Percentiles rank a stretch among this genome's conserved stretches.
phyloP scores from a whole-genome alignment of 768 basidiomycete genomes.

The Chalciporus sphaerocephalus region DNA sequence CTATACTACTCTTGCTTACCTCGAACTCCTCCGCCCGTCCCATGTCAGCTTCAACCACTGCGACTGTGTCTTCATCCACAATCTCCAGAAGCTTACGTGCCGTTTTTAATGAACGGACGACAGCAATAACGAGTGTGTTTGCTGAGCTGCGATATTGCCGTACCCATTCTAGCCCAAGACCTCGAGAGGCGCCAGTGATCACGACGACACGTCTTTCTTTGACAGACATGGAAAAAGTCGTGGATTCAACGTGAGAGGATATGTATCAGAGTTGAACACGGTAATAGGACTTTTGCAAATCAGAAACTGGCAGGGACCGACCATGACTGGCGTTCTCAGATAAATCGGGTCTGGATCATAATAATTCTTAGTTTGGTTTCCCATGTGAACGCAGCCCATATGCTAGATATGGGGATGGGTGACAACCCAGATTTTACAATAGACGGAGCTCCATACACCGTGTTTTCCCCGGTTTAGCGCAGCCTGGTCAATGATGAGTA shows the following conservation, averaged over 20 bases:
- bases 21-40: slow-evolving; percentile 1
- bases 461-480: not conserved
- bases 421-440: not conserved
- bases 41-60: slow-evolving; percentile 5
- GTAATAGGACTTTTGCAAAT: not conserved
- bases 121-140: slow-evolving; percentile 1
- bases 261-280: not conserved
- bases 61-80: not conserved
- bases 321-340: no score
- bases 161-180: slow-evolving; percentile 5
- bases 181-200: slow-evolving; percentile 7
- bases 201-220: slow-evolving; percentile 1
- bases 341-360: no score
- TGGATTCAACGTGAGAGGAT: not conserved
- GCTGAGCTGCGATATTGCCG: slow-evolving; percentile 1
- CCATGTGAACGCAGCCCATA: not conserved
- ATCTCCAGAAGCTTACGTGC: slow-evolving; percentile 2
- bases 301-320: not conserved
- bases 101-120: slow-evolving; percentile 4
- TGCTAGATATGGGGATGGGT: no score
- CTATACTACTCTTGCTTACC: not conserved
- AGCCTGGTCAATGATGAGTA: not conserved
- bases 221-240: not conserved
- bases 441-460: not conserved
- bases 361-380: no score